Percentiles rank a stretch among this genome's conserved stretches.
Evolutionary conservation across 345 rosid species (phyloP).

Genomic region (Garcia nutans): DNA sequence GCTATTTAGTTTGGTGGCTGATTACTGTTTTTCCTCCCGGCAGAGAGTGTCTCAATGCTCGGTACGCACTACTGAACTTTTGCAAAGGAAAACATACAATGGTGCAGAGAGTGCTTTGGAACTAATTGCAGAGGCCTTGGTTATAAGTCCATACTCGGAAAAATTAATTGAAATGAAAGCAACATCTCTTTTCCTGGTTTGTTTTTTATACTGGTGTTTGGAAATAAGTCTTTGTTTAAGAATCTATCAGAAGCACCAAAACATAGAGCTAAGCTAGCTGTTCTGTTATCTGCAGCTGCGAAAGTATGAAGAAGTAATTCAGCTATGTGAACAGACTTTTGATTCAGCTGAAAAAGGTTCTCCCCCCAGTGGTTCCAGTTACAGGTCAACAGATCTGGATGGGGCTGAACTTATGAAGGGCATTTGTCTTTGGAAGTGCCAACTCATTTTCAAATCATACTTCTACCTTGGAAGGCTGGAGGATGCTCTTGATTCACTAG

Average conservation of each 20-base stretch:
- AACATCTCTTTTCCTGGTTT: constrained; percentile 72
- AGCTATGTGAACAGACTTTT: constrained; percentile 72
- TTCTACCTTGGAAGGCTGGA: constrained; percentile 87
- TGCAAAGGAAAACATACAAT: constrained; percentile 46
- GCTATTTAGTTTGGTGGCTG: constrained; percentile 13
- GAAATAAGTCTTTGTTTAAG: neutral
- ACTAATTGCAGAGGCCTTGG: constrained; percentile 62
- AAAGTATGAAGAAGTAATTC: constrained; percentile 81
- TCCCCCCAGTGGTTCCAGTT: constrained; percentile 28
- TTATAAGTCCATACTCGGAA: constrained; percentile 66
- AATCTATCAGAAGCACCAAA: constrained; percentile 5
- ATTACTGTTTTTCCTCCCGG: constrained; percentile 28
- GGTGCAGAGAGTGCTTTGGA: constrained; percentile 61
- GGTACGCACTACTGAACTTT: constrained; percentile 48
- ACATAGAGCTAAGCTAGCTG: constrained; percentile 17
- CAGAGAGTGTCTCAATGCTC: constrained; percentile 80
- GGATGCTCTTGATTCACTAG: constrained; percentile 69
- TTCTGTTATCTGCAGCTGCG: constrained; percentile 59
- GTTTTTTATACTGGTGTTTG: constrained; percentile 17
- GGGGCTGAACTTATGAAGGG: constrained; percentile 40
- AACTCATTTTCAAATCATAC: constrained; percentile 64
- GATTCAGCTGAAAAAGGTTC: constrained; percentile 73
- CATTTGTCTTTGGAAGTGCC: constrained; percentile 62
- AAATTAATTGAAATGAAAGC: constrained; percentile 82
- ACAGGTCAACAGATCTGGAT: constrained; percentile 35